phyloP scores from a whole-genome alignment of 2,329 filamentous ascomycete genomes.

The Xylaria multiplex region DNA sequence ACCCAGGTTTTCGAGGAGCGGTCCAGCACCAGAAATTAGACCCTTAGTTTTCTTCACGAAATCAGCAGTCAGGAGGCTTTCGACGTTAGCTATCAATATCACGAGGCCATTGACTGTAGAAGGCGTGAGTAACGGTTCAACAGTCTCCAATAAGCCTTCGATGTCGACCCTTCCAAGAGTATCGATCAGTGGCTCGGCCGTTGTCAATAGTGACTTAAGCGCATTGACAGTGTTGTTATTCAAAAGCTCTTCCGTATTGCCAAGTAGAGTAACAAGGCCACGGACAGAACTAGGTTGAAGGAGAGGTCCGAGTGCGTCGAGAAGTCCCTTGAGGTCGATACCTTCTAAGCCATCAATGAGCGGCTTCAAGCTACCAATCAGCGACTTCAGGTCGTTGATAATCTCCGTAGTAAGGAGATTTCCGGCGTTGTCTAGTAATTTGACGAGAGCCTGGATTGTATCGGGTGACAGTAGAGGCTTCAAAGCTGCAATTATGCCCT shows the following conservation, averaged over 20 bases:
- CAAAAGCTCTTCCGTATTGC: slow-evolving; percentile 47
- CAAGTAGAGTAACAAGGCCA: slow-evolving; percentile 46
- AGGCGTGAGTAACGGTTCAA: slow-evolving; percentile 50
- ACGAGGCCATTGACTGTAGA: slow-evolving; percentile 41
- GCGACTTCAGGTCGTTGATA: slow-evolving; percentile 33
- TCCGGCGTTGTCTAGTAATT: slow-evolving; percentile 34
- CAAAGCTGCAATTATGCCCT: slow-evolving; percentile 49
- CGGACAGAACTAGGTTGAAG: slow-evolving; percentile 48
- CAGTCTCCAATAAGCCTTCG: slow-evolving; percentile 46
- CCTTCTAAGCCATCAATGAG: slow-evolving; percentile 32
- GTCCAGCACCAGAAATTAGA: slow-evolving; percentile 43
- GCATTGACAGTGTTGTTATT: slow-evolving; percentile 44
- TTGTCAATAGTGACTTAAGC: slow-evolving; percentile 45
- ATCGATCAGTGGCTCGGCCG: slow-evolving; percentile 49
- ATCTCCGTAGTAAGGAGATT: slow-evolving; percentile 34
- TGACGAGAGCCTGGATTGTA: slow-evolving; percentile 34
- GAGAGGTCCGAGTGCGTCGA: slow-evolving; percentile 51
- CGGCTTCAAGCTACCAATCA: slow-evolving; percentile 31
- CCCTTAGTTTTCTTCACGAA: slow-evolving; percentile 42
- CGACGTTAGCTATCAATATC: slow-evolving; percentile 51
- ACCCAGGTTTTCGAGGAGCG: slow-evolving; percentile 48
- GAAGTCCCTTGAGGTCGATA: slow-evolving; percentile 45
- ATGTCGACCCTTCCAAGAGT: slow-evolving; percentile 51
- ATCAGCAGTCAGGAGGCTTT: slow-evolving; percentile 49
- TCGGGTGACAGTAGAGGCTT: slow-evolving; percentile 47